phyloP scores from a whole-genome alignment of 225 moss, liverwort and hornwort genomes.

The Takakia lepidozioides region DNA sequence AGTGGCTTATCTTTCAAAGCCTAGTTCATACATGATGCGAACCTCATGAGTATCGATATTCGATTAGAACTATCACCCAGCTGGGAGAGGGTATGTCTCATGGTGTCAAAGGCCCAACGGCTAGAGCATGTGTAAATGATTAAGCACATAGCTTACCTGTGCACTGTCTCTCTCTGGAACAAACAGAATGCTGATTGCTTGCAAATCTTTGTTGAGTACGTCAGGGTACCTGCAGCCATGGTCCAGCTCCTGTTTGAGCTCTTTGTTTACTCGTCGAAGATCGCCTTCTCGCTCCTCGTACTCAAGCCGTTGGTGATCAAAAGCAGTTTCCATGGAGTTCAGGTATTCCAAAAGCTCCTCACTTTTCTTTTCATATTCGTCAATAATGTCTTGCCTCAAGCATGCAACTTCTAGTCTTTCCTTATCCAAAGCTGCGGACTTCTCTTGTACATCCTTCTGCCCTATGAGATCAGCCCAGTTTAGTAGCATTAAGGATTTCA shows the following conservation, averaged over 20 bases:
- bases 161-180: no score
- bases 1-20: no score
- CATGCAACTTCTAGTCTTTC: conserved; percentile 63
- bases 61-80: no score
- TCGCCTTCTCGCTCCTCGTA: conserved; percentile 46
- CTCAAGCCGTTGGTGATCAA: conserved; percentile 37
- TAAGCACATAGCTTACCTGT: no score
- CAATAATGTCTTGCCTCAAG: conserved; percentile 58
- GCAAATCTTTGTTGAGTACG: no score
- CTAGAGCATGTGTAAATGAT: no score
- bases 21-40: no score
- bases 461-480: neutral
- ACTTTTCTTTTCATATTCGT: conserved; percentile 66
- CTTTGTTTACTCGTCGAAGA: conserved; percentile 41
- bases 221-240: conserved; percentile 12
- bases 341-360: conserved; percentile 54
- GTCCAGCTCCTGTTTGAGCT: conserved; percentile 36
- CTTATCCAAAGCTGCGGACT: conserved; percentile 33
- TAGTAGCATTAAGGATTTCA: no score
- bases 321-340: conserved; percentile 50
- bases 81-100: no score
- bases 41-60: no score
- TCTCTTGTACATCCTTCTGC: conserved; percentile 19
- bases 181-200: no score
- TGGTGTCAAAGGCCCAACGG: no score